Percentiles rank a stretch among this genome's conserved stretches.
Evolutionary conservation across 2,329 filamentous ascomycete species (phyloP).

Genomic region (Akanthomyces uredinophilus): DNA sequence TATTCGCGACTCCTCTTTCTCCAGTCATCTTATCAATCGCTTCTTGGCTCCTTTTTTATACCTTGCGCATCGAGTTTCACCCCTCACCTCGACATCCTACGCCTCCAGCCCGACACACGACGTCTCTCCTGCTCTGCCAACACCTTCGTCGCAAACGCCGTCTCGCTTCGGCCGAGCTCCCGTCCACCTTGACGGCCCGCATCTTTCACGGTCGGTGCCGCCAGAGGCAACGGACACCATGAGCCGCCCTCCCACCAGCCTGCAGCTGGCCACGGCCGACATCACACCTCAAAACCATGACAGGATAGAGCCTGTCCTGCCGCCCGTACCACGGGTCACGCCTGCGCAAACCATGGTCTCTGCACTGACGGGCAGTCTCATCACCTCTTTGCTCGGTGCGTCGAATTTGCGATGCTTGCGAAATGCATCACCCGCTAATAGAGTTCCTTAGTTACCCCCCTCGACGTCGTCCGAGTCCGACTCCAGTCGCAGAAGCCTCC

Average conservation of each 20-base stretch:
- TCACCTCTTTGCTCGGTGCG: constrained; percentile 84
- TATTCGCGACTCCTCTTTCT: neutral
- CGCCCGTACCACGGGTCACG: constrained; percentile 59
- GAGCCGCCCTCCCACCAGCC: neutral
- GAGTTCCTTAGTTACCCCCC: constrained; percentile 67
- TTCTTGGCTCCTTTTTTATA: neutral
- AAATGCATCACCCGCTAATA: neutral
- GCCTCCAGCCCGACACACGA: neutral
- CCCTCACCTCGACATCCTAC: neutral
- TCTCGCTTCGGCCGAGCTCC: constrained; percentile 12
- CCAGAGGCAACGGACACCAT: constrained; percentile 3
- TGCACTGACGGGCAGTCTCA: constrained; percentile 80
- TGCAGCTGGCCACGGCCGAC: constrained; percentile 6
- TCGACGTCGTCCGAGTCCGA: constrained; percentile 93
- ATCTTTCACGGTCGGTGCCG: constrained; percentile 8
- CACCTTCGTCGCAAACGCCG: constrained; percentile 1
- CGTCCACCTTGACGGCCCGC: constrained; percentile 9
- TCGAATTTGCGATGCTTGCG: constrained; percentile 9
- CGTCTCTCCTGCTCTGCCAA: neutral
- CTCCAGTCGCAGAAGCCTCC: constrained; percentile 72
- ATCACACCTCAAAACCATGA: constrained; percentile 24
- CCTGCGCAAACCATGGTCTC: constrained; percentile 90
- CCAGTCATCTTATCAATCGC: constrained; percentile 8
- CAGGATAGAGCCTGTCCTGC: constrained; percentile 22
- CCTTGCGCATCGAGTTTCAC: neutral